These are phyloP conservation scores for Scedosporium aurantiacum DNA, from an alignment of 2,329 filamentous ascomycete species.

Conservation along the genomic window DNA sequence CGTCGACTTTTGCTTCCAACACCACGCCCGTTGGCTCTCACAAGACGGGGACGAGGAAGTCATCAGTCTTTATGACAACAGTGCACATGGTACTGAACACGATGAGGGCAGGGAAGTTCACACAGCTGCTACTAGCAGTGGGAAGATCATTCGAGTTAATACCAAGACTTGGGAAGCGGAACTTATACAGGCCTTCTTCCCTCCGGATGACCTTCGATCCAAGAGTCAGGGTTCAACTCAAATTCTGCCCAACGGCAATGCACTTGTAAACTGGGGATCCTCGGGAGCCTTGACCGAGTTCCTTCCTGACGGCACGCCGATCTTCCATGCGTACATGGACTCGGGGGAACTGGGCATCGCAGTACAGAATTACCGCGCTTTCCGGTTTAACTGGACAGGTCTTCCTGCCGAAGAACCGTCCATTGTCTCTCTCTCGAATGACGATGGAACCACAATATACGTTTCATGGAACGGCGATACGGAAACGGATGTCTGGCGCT, in stretches of 20 bases:
- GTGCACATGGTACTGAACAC: slow-evolving; percentile 32
- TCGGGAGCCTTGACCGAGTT: slow-evolving; percentile 36
- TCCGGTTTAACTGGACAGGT: slow-evolving; percentile 42
- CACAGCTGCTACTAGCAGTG: slow-evolving; percentile 25
- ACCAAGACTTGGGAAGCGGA: slow-evolving; percentile 33
- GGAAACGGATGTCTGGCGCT: slow-evolving; percentile 34
- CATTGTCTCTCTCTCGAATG: slow-evolving; percentile 15
- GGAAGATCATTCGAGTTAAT: slow-evolving; percentile 35
- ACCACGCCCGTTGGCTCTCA: slow-evolving; percentile 33
- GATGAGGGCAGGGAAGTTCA: slow-evolving; percentile 15
- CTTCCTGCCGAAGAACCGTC: slow-evolving; percentile 21
- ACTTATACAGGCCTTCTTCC: slow-evolving; percentile 33
- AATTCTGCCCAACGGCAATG: slow-evolving; percentile 39
- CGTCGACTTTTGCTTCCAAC: slow-evolving; percentile 37
- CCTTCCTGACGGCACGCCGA: slow-evolving; percentile 31
- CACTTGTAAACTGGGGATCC: slow-evolving; percentile 46
- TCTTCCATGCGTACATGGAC: slow-evolving; percentile 42
- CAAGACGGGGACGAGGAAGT: slow-evolving; percentile 34
- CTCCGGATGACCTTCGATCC: slow-evolving; percentile 35
- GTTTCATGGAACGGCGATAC: slow-evolving; percentile 45
- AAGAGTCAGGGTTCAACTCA: slow-evolving; percentile 42
- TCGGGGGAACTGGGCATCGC: slow-evolving; percentile 21
- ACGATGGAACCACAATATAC: slow-evolving; percentile 22
- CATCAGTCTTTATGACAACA: slow-evolving; percentile 43
- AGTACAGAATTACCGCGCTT: slow-evolving; percentile 43